Conservation (phyloP, 2,329 filamentous ascomycete species). For the Trichophaea hybrida region DNA sequence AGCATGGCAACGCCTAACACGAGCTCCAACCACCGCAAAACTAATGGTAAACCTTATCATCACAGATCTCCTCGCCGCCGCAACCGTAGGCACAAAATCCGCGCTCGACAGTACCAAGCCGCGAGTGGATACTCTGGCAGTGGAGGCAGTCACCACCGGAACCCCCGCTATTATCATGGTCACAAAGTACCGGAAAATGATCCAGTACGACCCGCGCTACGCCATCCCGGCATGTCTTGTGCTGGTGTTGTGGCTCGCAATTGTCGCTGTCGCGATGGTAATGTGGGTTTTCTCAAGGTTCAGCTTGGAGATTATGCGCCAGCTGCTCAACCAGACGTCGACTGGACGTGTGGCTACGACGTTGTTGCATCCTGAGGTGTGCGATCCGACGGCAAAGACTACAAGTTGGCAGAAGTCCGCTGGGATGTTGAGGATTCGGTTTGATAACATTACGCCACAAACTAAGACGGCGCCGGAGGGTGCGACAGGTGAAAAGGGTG, state of each 20-base stretch:
- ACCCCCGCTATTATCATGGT: constrained; percentile 23
- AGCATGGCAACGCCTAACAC: constrained; percentile 33
- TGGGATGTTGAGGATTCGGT: background rate
- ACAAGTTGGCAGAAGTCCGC: background rate
- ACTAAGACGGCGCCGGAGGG: background rate
- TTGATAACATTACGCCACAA: background rate
- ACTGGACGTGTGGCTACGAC: constrained; percentile 5
- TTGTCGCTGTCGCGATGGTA: background rate
- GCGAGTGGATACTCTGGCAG: background rate
- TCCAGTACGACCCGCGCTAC: constrained; percentile 30
- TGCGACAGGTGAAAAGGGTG: too few species aligned
- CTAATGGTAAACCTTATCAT: constrained; percentile 35
- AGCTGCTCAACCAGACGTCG: constrained; percentile 9
- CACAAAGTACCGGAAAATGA: constrained; percentile 26
- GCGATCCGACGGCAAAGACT: background rate
- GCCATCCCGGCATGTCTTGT: constrained; percentile 30
- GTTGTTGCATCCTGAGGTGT: background rate
- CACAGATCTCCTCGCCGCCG: constrained; percentile 35
- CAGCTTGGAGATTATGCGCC: background rate
- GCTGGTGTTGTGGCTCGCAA: constrained; percentile 1
- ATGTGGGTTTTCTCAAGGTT: constrained; percentile 4
- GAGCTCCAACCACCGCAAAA: constrained; percentile 25
- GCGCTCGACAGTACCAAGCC: constrained; percentile 7
- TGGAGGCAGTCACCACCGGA: constrained; percentile 9
- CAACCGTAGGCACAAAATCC: constrained; percentile 33